Percentiles rank a stretch among this genome's conserved stretches.
Evolutionary conservation across 1,284 basidiomycete genomes (phyloP).

Genomic region (Cryptococcus hybrid): DNA sequence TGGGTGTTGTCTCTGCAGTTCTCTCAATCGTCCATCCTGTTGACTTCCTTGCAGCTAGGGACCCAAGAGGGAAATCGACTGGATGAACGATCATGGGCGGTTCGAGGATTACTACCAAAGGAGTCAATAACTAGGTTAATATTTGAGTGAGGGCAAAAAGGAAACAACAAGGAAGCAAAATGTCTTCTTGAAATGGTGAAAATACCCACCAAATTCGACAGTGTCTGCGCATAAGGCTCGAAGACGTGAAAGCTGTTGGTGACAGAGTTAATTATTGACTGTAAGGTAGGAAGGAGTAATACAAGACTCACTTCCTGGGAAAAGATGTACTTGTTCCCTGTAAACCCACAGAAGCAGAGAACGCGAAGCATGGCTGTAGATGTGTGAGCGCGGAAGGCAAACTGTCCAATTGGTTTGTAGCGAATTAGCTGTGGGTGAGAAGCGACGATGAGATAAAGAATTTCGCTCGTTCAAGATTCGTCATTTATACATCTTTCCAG

Average conservation of each 20-base stretch:
- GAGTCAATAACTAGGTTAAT: not conserved
- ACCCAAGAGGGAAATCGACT: not conserved
- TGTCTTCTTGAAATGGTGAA: not conserved
- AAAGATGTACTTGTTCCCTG: constrained; percentile 1
- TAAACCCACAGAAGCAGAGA: constrained; percentile 1
- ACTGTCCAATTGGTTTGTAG: too few species aligned
- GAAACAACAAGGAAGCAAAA: not conserved
- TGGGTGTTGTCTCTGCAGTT: constrained; percentile 61
- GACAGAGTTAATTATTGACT: too few species aligned
- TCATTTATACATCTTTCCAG: too few species aligned
- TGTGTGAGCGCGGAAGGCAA: too few species aligned
- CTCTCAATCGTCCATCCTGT: constrained; percentile 54
- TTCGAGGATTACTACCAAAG: not conserved
- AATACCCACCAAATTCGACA: not conserved
- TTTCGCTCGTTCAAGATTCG: too few species aligned
- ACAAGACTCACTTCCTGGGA: constrained; percentile 1
- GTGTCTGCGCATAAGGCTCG: too few species aligned
- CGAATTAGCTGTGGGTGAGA: too few species aligned
- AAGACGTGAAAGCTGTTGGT: too few species aligned
- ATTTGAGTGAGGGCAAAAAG: not conserved
- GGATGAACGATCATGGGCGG: not conserved
- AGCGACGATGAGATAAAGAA: too few species aligned
- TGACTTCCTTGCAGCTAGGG: not conserved
- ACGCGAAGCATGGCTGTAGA: not conserved
- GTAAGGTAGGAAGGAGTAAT: too few species aligned